Evolutionary conservation across 2,329 filamentous ascomycete genomes (phyloP).

Genomic region (Orbilia brochopaga): DNA sequence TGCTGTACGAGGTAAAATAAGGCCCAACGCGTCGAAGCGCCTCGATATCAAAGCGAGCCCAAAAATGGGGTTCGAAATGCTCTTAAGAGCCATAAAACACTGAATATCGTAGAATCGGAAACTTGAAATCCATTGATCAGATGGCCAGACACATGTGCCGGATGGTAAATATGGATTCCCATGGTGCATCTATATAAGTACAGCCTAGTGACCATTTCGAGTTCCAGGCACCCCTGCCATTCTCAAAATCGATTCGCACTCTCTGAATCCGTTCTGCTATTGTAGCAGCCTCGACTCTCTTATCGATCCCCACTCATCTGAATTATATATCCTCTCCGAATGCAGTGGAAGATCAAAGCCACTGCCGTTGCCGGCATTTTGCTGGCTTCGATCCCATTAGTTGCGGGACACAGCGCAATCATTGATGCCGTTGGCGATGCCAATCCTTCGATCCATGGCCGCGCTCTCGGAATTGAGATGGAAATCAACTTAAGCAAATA

Average conservation of each 20-base stretch:
- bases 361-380: background rate
- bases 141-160: background rate
- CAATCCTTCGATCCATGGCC: constrained; percentile 9
- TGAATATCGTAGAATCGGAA: background rate
- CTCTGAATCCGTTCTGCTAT: too few relatives aligned
- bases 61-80: too few relatives aligned
- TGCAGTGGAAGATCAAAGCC: background rate
- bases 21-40: too few relatives aligned
- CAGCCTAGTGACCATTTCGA: too few relatives aligned
- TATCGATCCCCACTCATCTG: too few relatives aligned
- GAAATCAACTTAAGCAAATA: background rate
- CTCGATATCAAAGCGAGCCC: too few relatives aligned
- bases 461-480: constrained; percentile 17
- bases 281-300: too few relatives aligned
- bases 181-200: background rate
- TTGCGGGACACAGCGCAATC: constrained; percentile 12
- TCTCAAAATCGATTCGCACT: too few relatives aligned
- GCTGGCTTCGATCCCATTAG: background rate
- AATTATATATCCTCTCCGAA: background rate
- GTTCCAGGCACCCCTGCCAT: too few relatives aligned
- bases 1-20: too few relatives aligned
- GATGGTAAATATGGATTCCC: background rate
- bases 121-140: constrained; percentile 1
- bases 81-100: too few relatives aligned
- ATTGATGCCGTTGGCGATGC: constrained; percentile 24